Percentiles rank a stretch among this genome's conserved stretches.
Conservation (phyloP, 805 yeast genomes). For the Danielia oregonensis region DNA sequence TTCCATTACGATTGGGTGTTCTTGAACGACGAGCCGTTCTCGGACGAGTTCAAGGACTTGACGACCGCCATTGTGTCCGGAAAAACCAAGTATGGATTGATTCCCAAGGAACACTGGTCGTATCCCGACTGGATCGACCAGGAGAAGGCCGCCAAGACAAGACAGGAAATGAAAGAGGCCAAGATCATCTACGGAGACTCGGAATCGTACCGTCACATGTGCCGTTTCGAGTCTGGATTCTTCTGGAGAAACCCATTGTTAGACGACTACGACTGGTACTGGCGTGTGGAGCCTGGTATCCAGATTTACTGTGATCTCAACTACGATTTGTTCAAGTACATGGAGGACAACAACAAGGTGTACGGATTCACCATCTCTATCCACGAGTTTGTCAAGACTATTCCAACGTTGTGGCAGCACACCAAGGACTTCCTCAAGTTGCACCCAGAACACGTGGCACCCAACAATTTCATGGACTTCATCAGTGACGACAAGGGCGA, state of each 20-base stretch:
- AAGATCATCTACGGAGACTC: constrained; percentile 28
- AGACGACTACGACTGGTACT: constrained; percentile 22
- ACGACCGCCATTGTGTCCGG: constrained; percentile 18
- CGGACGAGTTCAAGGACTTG: constrained; percentile 18
- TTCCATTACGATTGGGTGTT: constrained; percentile 26
- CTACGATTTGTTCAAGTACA: constrained; percentile 22
- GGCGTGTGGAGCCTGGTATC: constrained; percentile 24
- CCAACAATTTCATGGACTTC: constrained; percentile 14
- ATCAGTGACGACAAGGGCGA: constrained; percentile 3
- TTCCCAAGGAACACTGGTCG: constrained; percentile 21
- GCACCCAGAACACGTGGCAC: constrained; percentile 14
- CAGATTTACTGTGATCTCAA: constrained; percentile 21
- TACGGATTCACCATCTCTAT: constrained; percentile 24
- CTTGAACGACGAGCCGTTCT: constrained; percentile 21
- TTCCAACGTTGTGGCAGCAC: constrained; percentile 20
- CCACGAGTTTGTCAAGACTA: constrained; percentile 19
- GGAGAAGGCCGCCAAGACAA: constrained; percentile 23
- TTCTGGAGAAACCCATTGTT: constrained; percentile 18
- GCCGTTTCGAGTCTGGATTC: constrained; percentile 20
- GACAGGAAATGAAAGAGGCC: constrained; percentile 20
- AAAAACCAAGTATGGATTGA: constrained; percentile 15
- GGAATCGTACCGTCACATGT: constrained; percentile 17
- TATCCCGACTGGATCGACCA: constrained; percentile 19
- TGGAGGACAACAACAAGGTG: constrained; percentile 19
- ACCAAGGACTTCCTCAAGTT: constrained; percentile 18